Evolutionary conservation across 2,329 filamentous ascomycete genomes (phyloP), one percentile per base, ranked within the genome.

Genomic region (Aspergillus texensis): DNA sequence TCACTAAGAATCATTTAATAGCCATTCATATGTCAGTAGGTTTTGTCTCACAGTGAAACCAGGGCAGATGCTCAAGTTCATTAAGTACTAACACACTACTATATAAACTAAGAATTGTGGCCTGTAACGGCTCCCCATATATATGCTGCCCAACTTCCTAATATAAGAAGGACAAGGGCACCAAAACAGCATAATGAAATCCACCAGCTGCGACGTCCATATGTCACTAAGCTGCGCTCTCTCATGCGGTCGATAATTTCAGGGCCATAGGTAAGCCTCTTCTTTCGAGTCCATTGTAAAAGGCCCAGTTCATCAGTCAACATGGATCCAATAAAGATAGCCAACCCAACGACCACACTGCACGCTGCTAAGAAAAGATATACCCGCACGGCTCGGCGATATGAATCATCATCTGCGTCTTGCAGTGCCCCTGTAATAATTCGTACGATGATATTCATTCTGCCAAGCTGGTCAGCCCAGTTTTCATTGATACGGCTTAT

Each of bases 61-160:
- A 36, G 34, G 6, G 16, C 14, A 8, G 34, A 14, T 36, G 14
- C 34, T 36, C 14, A 28, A 28, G 26, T 36, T 36, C 34, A 16
- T 36, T 36, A 36, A 6, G 34, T 36, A 36, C 12, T 36, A 39
- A 8, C 19, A 39, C 19, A 8, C 36, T 39, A 24, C 19, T 6
- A 43, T 9, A 12, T 24, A 36, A 16, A 48, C 54, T 67, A 72
- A 14, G 63, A 68, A 63, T 84, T 82, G 60, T 86, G 80, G 0
- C 83, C 83, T 0, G 84, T 88, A 4, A 83, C 83, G 2, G 85
- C 80, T 9, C 86, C 86, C 85, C 85, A 89, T 64, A 89, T 86
- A 70, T 87, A 89, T 0, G 84, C 85, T 78, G 62, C 68, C 73
- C 75, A 76, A 32, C 69, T 78, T 0, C 86, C 86, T 11, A 85